Conservation (phyloP, 306 rosid species). For the Vigna hirtella region DNA sequence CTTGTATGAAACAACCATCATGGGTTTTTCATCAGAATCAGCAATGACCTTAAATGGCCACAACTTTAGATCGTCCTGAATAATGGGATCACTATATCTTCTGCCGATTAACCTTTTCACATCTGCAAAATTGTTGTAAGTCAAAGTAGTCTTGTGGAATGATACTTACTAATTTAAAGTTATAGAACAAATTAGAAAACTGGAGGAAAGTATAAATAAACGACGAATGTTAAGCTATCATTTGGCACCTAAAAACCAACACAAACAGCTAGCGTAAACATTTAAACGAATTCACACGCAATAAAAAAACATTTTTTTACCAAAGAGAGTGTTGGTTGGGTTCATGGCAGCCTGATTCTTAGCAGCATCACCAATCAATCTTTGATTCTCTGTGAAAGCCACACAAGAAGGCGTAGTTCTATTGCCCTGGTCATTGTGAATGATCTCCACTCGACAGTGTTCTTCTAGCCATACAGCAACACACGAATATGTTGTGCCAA, state of each 20-base stretch:
- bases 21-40: constrained; percentile 53
- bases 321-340: neutral
- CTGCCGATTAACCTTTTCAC: constrained; percentile 43
- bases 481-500: constrained; percentile 24
- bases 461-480: constrained; percentile 38
- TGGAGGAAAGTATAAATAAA: no score
- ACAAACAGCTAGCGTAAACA: neutral
- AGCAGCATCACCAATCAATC: neutral
- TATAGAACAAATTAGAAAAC: no score
- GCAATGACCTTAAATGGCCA: constrained; percentile 57
- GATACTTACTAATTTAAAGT: neutral
- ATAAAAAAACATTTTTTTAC: neutral
- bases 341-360: neutral
- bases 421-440: neutral
- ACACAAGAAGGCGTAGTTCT: neutral
- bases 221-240: neutral
- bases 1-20: constrained; percentile 53
- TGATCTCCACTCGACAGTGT: constrained; percentile 19
- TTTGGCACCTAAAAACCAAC: neutral
- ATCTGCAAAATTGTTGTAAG: constrained; percentile 12
- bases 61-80: constrained; percentile 46
- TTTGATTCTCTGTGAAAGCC: neutral
- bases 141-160: neutral
- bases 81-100: constrained; percentile 40
- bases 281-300: neutral